Evolutionary conservation across 2,329 filamentous ascomycete species (phyloP), one percentile per base, ranked within the genome.

Genomic region (Raffaelea arxii): DNA sequence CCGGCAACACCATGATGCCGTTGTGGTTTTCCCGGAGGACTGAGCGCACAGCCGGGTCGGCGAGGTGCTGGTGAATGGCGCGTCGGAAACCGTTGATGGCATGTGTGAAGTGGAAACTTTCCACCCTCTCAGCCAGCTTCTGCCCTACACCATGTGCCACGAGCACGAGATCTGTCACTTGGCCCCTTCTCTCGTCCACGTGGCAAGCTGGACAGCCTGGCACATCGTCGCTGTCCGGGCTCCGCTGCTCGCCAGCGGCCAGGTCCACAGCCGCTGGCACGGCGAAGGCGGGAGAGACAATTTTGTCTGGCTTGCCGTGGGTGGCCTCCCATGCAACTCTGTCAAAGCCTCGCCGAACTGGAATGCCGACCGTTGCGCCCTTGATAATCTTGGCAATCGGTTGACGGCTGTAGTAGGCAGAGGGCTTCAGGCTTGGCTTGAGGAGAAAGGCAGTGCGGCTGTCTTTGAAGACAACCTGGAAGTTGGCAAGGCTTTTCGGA

Each of bases 51-150:
- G 75, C 71, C 3, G 84, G 78, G 27, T 75, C 86, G 25, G 78
- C 77, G 35, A 95, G 73, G 59, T 98, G 90, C 43, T 90, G 71
- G 54, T 95, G 95, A 47, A 97, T 77, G 19, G 87, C 81, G 49
- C 90, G 77, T 12, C 92, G 80, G 55, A 98, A 92, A 0, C 82
- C 78, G 58, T 95, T 97, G 60, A 97, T 91, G 5, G 89, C 86
- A 62, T 97, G 91, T 0, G 92, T 98, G 57, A 98, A 98, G 62
- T 97, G 88, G 57, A 90, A 98, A 56, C 88, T 95, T 63, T 97
- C 91, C 50, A 97, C 87, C 12, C 90, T 76, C 61, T 98, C 89
- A 0, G 90, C 94, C 43, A 97, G 75, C 62, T 98, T 97, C 62
- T 98, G 92, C 0, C 92, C 92, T 53, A 98, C 97, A 2, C 92